These are phyloP conservation scores for Penicillium sp. DNA, from an alignment of 2,329 filamentous ascomycete species.

Conservation along the genomic window DNA sequence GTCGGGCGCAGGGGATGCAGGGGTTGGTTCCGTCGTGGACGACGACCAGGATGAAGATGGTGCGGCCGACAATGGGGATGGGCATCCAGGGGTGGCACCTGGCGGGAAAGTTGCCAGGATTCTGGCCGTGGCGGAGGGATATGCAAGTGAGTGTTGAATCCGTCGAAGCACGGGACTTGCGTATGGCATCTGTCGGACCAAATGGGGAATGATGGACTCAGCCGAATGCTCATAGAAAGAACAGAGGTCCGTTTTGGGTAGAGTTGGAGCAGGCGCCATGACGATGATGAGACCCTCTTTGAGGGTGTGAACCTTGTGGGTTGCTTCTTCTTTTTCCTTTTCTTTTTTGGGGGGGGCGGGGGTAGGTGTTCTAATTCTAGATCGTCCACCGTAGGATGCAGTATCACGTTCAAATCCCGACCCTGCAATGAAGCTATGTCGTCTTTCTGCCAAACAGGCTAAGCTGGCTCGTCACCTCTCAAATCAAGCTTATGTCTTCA, in stretches of 20 bases:
- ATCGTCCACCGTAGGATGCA: too few relatives aligned
- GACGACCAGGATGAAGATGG: too few relatives aligned
- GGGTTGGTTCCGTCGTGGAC: background rate
- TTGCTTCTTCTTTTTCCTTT: too few relatives aligned
- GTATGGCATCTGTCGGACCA: slow-evolving; percentile 33
- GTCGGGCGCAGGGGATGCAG: background rate
- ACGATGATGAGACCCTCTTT: background rate
- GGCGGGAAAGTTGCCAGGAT: slow-evolving; percentile 31
- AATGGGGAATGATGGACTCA: slow-evolving; percentile 19
- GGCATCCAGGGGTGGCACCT: slow-evolving; percentile 4
- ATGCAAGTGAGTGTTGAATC: slow-evolving; percentile 33
- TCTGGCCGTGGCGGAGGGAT: slow-evolving; percentile 28
- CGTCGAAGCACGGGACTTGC: slow-evolving; percentile 34
- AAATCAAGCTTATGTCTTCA: too few relatives aligned
- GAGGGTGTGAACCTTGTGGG: too few relatives aligned
- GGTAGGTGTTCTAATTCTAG: too few relatives aligned
- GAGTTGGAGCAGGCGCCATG: background rate
- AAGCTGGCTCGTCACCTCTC: too few relatives aligned
- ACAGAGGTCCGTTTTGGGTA: background rate
- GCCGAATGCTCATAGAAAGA: slow-evolving; percentile 17
- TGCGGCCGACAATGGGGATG: background rate
- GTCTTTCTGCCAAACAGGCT: too few relatives aligned
- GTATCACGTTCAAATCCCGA: too few relatives aligned
- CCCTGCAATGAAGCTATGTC: too few relatives aligned
- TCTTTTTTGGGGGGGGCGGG: too few relatives aligned